Evolutionary conservation across 1,139 yeast genomes (phyloP).

Genomic region (Suhomyces bribrorum): DNA sequence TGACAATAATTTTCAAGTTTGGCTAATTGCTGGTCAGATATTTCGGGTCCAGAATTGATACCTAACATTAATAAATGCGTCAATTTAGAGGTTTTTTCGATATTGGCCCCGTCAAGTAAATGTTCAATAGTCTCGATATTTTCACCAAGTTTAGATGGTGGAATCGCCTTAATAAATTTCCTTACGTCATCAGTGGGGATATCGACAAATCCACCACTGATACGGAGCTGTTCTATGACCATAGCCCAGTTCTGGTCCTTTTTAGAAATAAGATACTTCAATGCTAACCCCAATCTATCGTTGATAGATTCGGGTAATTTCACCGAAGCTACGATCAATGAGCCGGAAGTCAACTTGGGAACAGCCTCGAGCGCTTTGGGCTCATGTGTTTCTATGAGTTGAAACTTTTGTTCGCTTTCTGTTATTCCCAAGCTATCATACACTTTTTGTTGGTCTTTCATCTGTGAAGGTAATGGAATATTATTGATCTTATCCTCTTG

Average conservation of each 20-base stretch:
- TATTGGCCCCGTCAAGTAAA: constrained; percentile 37
- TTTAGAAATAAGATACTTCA: constrained; percentile 47
- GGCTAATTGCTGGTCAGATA: constrained; percentile 25
- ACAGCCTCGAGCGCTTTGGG: neutral
- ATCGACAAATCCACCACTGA: constrained; percentile 42
- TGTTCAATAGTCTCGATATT: constrained; percentile 36
- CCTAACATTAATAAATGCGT: constrained; percentile 49
- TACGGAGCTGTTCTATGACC: constrained; percentile 47
- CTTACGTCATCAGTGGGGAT: constrained; percentile 40
- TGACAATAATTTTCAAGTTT: constrained; percentile 28
- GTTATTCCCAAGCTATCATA: constrained; percentile 17
- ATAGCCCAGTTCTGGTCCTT: constrained; percentile 57
- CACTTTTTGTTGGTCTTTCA: constrained; percentile 18
- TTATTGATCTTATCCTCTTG: constrained; percentile 16
- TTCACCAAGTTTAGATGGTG: constrained; percentile 34
- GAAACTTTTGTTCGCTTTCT: neutral
- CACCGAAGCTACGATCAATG: constrained; percentile 20
- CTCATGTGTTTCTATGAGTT: neutral
- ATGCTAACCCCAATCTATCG: constrained; percentile 48
- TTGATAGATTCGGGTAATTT: constrained; percentile 46
- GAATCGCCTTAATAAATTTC: constrained; percentile 46
- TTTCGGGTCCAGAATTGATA: constrained; percentile 28
- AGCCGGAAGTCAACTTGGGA: constrained; percentile 7
- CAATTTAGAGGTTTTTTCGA: constrained; percentile 35
- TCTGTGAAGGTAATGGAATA: constrained; percentile 26